Conservation (phyloP, 768 basidiomycete species). For the Termitomyces sp. region DNA sequence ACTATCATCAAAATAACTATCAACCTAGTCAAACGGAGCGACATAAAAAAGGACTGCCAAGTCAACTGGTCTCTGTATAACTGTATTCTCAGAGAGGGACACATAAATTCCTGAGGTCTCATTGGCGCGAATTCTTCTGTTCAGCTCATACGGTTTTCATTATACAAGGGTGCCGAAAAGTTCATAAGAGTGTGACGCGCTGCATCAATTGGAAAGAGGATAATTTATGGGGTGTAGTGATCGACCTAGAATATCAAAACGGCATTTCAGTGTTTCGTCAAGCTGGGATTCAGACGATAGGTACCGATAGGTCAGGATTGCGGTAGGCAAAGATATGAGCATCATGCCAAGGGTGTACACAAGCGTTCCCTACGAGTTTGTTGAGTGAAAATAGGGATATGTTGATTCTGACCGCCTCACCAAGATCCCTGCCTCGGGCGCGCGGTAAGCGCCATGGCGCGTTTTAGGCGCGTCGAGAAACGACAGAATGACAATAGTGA, state of each 20-base stretch:
- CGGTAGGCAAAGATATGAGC: slow-evolving; percentile 61
- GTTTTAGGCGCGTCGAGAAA: slow-evolving; percentile 55
- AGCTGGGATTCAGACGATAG: slow-evolving; percentile 11
- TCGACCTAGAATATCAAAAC: slow-evolving; percentile 43
- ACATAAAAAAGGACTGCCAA: background rate
- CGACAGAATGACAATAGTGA: slow-evolving; percentile 53
- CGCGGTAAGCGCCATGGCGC: slow-evolving; percentile 60
- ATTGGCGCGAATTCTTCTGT: too few species aligned
- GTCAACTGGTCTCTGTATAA: background rate
- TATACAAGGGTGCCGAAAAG: too few species aligned
- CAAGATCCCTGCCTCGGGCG: slow-evolving; percentile 55
- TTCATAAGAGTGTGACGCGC: too few species aligned
- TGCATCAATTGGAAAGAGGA: slow-evolving; percentile 53
- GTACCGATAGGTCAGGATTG: slow-evolving; percentile 74
- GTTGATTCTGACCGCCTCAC: slow-evolving; percentile 17
- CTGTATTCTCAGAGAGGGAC: background rate
- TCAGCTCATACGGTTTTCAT: too few species aligned
- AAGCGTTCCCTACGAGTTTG: slow-evolving; percentile 42
- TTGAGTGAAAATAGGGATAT: background rate
- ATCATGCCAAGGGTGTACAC: slow-evolving; percentile 62
- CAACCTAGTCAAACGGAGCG: too few species aligned
- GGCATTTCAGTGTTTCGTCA: slow-evolving; percentile 1
- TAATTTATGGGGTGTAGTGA: slow-evolving; percentile 78
- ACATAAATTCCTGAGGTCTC: too few species aligned
- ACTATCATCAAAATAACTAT: background rate